A percentile compares a stretch with the other conserved stretches of the same genome.
These are phyloP conservation scores for Eleusine coracana DNA, from an alignment of 176 grass and related monocot species.

Conservation along the genomic window DNA sequence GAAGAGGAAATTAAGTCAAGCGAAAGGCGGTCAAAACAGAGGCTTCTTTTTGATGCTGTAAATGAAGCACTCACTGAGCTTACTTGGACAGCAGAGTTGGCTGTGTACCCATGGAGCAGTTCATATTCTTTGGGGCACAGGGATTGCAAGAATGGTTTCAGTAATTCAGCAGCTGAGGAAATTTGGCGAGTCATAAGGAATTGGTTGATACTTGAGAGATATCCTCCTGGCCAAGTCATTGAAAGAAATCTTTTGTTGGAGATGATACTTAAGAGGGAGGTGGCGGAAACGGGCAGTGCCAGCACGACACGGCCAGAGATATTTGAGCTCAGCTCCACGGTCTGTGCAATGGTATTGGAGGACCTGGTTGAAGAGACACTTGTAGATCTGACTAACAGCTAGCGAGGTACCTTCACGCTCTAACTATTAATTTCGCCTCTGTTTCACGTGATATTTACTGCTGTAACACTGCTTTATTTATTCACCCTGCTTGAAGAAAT, in stretches of 20 bases:
- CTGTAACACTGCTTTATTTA: slow-evolving; percentile 57
- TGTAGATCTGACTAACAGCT: slow-evolving; percentile 56
- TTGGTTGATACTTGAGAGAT: slow-evolving; percentile 68
- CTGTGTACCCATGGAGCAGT: slow-evolving; percentile 60
- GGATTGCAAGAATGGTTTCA: slow-evolving; percentile 31
- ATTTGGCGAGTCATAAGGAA: slow-evolving; percentile 71
- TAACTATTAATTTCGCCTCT: slow-evolving; percentile 57
- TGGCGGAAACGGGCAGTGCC: slow-evolving; percentile 34
- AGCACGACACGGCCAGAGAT: slow-evolving; percentile 52
- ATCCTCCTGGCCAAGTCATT: slow-evolving; percentile 35
- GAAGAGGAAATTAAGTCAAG: slow-evolving; percentile 38
- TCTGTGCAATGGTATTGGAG: slow-evolving; percentile 60
- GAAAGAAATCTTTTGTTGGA: slow-evolving; percentile 60
- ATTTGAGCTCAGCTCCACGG: slow-evolving; percentile 56
- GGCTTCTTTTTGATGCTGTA: slow-evolving; percentile 71
- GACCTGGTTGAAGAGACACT: slow-evolving; percentile 67
- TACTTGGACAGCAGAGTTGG: slow-evolving; percentile 44
- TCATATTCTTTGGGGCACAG: slow-evolving; percentile 18
- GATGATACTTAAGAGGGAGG: slow-evolving; percentile 71
- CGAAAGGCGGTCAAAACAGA: slow-evolving; percentile 52
- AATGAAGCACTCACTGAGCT: slow-evolving; percentile 75
- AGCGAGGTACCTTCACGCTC: slow-evolving; percentile 54
- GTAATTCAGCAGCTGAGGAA: slow-evolving; percentile 47
- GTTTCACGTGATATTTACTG: slow-evolving; percentile 39
- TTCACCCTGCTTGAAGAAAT: slow-evolving; percentile 40